Conservation (phyloP, 768 basidiomycete genomes). For the Lactarius sanguifluus region DNA sequence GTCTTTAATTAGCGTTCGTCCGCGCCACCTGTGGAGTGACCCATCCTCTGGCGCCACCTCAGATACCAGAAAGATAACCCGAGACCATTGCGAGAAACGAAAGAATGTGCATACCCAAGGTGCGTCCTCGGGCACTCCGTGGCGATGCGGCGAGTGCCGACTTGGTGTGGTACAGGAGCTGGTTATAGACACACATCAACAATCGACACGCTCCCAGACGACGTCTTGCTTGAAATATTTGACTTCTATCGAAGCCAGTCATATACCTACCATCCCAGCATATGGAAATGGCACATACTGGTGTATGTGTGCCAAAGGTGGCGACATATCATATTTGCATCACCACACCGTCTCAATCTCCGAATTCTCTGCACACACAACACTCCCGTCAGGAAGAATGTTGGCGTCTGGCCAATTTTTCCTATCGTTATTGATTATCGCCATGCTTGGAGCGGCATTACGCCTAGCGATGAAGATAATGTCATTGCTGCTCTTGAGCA, state of each 20-base stretch:
- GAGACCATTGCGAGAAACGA: background rate
- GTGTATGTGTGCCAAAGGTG: constrained; percentile 3
- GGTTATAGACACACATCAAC: background rate
- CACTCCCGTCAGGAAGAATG: background rate
- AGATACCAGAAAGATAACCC: background rate
- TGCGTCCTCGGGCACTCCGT: background rate
- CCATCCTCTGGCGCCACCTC: background rate
- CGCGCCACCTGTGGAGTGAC: background rate
- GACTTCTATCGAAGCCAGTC: background rate
- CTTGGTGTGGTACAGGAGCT: background rate
- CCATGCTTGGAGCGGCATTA: background rate
- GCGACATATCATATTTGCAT: background rate
- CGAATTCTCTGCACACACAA: background rate
- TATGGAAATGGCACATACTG: background rate
- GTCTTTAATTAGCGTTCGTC: background rate
- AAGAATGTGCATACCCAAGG: background rate
- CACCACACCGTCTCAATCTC: background rate
- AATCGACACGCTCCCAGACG: background rate
- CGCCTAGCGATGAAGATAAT: background rate
- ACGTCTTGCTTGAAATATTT: background rate
- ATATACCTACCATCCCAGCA: no score
- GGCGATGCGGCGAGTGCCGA: background rate
- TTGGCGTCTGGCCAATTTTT: background rate
- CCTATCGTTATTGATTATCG: background rate
- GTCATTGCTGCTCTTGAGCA: background rate